A percentile compares a stretch with the other conserved stretches of the same genome.
These are phyloP conservation scores for Calocybe gangraenosa DNA, from an alignment of 768 basidiomycete species.

Conservation along the genomic window DNA sequence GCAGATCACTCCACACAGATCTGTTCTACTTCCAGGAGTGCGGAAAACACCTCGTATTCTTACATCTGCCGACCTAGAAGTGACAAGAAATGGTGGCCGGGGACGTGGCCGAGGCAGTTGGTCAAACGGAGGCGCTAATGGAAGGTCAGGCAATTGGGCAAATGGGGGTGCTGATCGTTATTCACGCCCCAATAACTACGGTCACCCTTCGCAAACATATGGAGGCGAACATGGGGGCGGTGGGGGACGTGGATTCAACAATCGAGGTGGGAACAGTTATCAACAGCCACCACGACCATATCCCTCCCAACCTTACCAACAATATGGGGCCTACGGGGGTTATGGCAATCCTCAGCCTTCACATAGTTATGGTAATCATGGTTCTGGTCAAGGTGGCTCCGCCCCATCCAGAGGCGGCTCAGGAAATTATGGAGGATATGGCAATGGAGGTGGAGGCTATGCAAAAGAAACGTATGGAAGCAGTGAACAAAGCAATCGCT, in stretches of 20 bases:
- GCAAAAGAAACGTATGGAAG: conserved; percentile 8
- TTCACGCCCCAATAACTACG: conserved; percentile 35
- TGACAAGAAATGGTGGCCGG: conserved; percentile 51
- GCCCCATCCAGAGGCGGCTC: conserved; percentile 23
- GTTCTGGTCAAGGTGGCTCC: conserved; percentile 18
- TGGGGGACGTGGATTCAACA: conserved; percentile 24
- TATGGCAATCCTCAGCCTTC: conserved; percentile 1
- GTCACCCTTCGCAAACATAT: conserved; percentile 22
- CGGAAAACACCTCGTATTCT: conserved; percentile 57
- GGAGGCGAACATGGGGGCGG: conserved; percentile 23
- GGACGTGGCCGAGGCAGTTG: conserved; percentile 45
- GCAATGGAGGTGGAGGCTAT: conserved; percentile 19
- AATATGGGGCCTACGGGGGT: conserved; percentile 30
- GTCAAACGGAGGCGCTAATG: conserved; percentile 14
- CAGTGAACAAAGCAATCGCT: conserved; percentile 20
- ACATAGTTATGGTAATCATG: conserved; percentile 1
- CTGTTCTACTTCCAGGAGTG: conserved; percentile 73
- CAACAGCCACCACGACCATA: conserved; percentile 32
- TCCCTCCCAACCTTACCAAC: conserved; percentile 22
- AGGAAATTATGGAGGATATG: conserved; percentile 22
- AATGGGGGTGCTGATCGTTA: conserved; percentile 32
- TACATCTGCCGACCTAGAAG: conserved; percentile 66
- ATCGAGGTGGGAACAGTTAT: conserved; percentile 27
- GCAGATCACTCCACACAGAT: conserved; percentile 82
- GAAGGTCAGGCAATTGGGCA: conserved; percentile 22